phyloP scores from a whole-genome alignment of 1,284 basidiomycete genomes.

The Trichosporon faecale region DNA sequence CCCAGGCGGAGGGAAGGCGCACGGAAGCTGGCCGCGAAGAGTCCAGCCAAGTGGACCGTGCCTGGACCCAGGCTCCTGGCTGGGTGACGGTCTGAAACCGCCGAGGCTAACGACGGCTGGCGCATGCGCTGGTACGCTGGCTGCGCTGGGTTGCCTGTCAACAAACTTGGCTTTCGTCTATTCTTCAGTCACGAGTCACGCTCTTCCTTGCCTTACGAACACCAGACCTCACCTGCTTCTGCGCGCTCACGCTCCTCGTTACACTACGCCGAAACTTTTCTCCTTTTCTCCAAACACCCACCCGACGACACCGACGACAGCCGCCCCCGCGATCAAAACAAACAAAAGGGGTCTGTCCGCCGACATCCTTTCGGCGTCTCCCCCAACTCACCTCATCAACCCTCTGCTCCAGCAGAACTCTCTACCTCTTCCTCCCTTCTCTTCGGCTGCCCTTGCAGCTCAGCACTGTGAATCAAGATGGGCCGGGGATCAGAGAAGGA shows the following conservation, averaged over 20 bases:
- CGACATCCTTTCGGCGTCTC: background rate
- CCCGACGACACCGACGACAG: background rate
- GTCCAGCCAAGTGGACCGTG: background rate
- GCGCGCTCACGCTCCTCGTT: background rate
- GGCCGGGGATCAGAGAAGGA: background rate
- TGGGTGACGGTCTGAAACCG: constrained; percentile 1
- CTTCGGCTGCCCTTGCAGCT: background rate
- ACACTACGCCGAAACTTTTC: background rate
- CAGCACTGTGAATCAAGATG: background rate
- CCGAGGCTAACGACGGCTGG: background rate
- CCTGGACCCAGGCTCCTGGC: background rate
- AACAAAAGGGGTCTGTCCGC: background rate
- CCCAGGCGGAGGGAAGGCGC: no score
- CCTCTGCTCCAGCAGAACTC: background rate
- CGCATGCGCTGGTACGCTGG: no score
- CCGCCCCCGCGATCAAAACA: background rate
- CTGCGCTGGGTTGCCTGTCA: no score
- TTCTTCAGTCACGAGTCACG: background rate
- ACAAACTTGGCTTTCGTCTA: background rate
- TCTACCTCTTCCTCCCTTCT: no score
- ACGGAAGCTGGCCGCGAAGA: background rate
- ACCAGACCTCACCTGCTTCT: background rate
- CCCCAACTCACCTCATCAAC: background rate
- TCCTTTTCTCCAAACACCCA: background rate
- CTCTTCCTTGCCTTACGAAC: background rate